These are phyloP conservation scores for Halophytophthora batemanensis DNA, from an alignment of 352 stramenopile species.

Conservation along the genomic window DNA sequence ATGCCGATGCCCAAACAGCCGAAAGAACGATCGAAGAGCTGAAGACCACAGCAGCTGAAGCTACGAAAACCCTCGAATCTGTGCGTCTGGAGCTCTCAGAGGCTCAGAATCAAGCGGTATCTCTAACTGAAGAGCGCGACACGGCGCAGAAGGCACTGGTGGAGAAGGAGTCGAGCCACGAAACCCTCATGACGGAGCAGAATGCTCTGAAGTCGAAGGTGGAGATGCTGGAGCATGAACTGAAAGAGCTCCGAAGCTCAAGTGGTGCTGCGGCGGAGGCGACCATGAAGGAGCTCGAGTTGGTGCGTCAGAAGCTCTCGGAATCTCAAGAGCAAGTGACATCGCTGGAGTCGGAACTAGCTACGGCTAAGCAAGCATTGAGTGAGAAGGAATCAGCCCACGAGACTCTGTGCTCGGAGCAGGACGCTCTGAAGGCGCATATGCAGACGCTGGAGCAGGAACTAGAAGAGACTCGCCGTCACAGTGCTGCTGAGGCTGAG, in stretches of 20 bases:
- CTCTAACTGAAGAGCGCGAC: constrained; percentile 1
- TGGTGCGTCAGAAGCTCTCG: constrained; percentile 11
- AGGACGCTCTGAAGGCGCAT: constrained; percentile 29
- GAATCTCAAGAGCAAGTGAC: constrained; percentile 20
- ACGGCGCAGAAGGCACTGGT: not conserved
- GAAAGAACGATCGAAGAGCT: constrained; percentile 8
- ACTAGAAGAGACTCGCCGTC: constrained; percentile 14
- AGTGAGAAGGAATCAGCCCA: constrained; percentile 29
- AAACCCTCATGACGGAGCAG: not conserved
- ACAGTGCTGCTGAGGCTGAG: constrained; percentile 10
- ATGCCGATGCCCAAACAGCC: constrained; percentile 5
- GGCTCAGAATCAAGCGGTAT: constrained; percentile 2
- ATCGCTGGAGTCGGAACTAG: constrained; percentile 16
- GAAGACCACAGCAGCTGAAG: constrained; percentile 4
- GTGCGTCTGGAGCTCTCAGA: constrained; percentile 11
- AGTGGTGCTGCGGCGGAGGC: constrained; percentile 7
- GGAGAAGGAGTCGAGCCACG: constrained; percentile 4
- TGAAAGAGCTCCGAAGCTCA: not conserved
- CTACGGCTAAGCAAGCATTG: too few species aligned
- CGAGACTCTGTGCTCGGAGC: constrained; percentile 22
- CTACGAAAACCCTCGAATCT: constrained; percentile 3
- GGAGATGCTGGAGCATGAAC: constrained; percentile 1
- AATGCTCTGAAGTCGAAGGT: constrained; percentile 5
- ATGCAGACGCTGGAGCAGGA: constrained; percentile 18
- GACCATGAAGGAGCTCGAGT: constrained; percentile 5